Evolutionary conservation across 495 filamentous ascomycete species (phyloP), one percentile per base, ranked within the genome.

Genomic region (Coniosporium apollinis): DNA sequence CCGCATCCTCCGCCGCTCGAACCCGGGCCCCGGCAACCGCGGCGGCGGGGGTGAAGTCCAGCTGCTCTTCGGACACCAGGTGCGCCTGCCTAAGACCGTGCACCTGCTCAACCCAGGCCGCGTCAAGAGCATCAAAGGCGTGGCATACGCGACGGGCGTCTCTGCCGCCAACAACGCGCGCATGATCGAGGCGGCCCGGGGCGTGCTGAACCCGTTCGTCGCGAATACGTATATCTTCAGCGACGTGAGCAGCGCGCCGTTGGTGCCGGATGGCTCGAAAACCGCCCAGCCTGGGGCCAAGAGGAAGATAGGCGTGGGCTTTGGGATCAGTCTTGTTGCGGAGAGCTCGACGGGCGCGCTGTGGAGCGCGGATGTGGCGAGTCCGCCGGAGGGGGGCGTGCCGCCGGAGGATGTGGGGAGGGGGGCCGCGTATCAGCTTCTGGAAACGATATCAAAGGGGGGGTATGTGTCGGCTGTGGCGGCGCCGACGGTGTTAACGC

Each of bases 31-130:
- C 2, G 66, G 69, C 32, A 83, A 82, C 3, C 67, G 63, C 30
- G 83, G 84, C 10, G 84, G 83, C 26, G 80, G 75, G n/a, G 89
- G 89, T 29, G 72, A 94, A 28, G 87, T 96, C 8, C 86, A 93
- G 57, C 59, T 99, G 35, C 65, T 81, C 15, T 96, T 99, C 51
- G 83, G 75, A 11, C 81, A 83, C 44, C 89, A 99, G 58, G 72
- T 94, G 7, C 74, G 87, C 25, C 61, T 94, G 26, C 86, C 91
- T 10, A 93, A 89, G 62, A 96, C 91, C 29, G 63, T 99, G 51
- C 89, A 99, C 54, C 41, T 74, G 29, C 67, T 96, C 48, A 84
- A 87, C 49, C 67, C 84, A 0, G 89, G 89, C 3, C 61, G 82
- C 34, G 79, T 99, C 39, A 89, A 87, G 64, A 67, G 74, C 45